Evolutionary conservation across 2,329 filamentous ascomycete species (phyloP).

Genomic region (Fonsecaea nubica): DNA sequence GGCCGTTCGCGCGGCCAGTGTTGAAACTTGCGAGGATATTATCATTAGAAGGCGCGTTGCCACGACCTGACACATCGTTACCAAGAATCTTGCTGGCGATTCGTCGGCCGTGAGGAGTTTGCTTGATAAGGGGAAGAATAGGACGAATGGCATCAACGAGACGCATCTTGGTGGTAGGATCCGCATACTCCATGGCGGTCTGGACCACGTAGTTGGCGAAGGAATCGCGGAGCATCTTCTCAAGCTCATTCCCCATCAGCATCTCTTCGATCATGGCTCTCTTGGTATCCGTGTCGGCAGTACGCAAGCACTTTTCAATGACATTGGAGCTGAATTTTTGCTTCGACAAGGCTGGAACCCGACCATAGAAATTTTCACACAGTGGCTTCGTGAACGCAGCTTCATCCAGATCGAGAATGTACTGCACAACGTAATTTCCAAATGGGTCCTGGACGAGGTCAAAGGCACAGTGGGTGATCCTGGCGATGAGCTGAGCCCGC

Average conservation of each 20-base stretch:
- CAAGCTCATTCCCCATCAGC: slow-evolving; percentile 74
- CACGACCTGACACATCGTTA: slow-evolving; percentile 54
- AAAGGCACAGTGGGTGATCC: slow-evolving; percentile 89
- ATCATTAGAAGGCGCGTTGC: slow-evolving; percentile 50
- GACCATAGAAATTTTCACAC: slow-evolving; percentile 77
- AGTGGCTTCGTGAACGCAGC: slow-evolving; percentile 86
- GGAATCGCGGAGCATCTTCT: slow-evolving; percentile 85
- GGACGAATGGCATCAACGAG: slow-evolving; percentile 86
- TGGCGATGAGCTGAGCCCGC: slow-evolving; percentile 81
- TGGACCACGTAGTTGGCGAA: slow-evolving; percentile 99
- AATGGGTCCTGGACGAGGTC: slow-evolving; percentile 94
- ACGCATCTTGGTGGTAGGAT: slow-evolving; percentile 72
- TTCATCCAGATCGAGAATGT: slow-evolving; percentile 94
- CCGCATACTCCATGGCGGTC: slow-evolving; percentile 87
- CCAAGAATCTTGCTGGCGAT: slow-evolving; percentile 85
- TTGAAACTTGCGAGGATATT: slow-evolving; percentile 47
- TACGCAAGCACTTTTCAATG: slow-evolving; percentile 93
- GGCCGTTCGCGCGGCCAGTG: slow-evolving; percentile 36
- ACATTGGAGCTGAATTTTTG: slow-evolving; percentile 99
- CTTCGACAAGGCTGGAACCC: slow-evolving; percentile 76
- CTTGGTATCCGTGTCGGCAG: slow-evolving; percentile 74
- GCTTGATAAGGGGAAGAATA: slow-evolving; percentile 80
- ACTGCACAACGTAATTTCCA: slow-evolving; percentile 98
- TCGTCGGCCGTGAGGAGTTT: slow-evolving; percentile 91
- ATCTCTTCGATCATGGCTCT: slow-evolving; percentile 87